Conservation (phyloP, 805 yeast species). For the Yueomyces sinensis region DNA sequence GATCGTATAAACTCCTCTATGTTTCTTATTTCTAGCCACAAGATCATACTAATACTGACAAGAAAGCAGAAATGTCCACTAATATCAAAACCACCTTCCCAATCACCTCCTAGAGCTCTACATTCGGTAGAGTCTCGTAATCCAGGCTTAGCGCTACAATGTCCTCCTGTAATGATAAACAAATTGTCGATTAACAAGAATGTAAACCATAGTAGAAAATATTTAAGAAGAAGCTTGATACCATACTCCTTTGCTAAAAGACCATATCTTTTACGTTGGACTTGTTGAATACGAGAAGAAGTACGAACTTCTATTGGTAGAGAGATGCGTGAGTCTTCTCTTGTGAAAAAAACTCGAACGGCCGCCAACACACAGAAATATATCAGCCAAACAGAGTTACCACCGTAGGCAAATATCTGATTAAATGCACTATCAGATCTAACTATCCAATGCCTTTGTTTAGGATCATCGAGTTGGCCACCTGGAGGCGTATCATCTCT, state of each 20-base stretch:
- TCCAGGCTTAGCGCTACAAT: conserved; percentile 12
- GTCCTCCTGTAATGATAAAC: conserved; percentile 25
- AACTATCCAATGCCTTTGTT: conserved; percentile 10
- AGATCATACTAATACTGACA: conserved; percentile 29
- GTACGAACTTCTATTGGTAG: background rate
- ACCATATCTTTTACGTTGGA: background rate
- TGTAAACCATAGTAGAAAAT: conserved; percentile 9
- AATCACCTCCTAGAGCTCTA: conserved; percentile 21
- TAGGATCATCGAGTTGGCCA: conserved; percentile 3
- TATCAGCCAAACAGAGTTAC: conserved; percentile 19
- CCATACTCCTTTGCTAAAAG: conserved; percentile 11
- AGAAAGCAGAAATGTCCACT: conserved; percentile 41
- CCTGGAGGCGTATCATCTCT: background rate
- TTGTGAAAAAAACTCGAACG: conserved; percentile 8
- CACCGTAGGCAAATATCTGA: conserved; percentile 25
- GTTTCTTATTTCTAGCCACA: conserved; percentile 24
- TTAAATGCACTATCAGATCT: conserved; percentile 20
- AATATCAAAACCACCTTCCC: conserved; percentile 40
- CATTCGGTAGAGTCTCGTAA: conserved; percentile 24
- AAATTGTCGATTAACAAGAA: conserved; percentile 23
- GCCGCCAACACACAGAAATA: conserved; percentile 14
- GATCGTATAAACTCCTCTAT: conserved; percentile 5
- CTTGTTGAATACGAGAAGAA: background rate
- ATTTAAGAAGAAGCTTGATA: conserved; percentile 17
- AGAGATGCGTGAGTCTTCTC: background rate